Conservation (phyloP, 768 basidiomycete genomes). For the Coprinopsis marcescibilis region DNA sequence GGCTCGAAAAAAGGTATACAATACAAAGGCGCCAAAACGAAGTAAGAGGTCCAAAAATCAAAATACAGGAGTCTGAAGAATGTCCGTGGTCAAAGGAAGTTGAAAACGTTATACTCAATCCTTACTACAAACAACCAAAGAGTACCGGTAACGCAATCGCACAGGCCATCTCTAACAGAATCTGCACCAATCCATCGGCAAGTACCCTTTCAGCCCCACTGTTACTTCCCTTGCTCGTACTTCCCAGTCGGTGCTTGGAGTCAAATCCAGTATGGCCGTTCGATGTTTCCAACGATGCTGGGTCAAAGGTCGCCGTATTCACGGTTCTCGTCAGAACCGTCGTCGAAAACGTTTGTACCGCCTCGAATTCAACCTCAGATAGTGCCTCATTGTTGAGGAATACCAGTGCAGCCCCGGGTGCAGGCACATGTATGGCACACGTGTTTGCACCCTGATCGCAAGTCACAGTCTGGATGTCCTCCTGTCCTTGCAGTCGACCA, state of each 20-base stretch:
- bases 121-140: too few relatives aligned
- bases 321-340: slow-evolving; percentile 50
- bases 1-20: too few relatives aligned
- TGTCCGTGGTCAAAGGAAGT: neutral
- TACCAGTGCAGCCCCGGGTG: slow-evolving; percentile 66
- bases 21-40: too few relatives aligned
- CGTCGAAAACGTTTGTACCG: slow-evolving; percentile 43
- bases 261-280: slow-evolving; percentile 34
- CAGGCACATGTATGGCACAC: slow-evolving; percentile 59
- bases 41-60: too few relatives aligned
- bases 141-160: too few relatives aligned
- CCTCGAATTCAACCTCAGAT: slow-evolving; percentile 25
- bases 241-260: slow-evolving; percentile 12
- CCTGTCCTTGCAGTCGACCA: slow-evolving; percentile 50
- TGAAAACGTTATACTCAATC: neutral
- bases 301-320: slow-evolving; percentile 54
- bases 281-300: slow-evolving; percentile 47
- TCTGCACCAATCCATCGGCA: neutral
- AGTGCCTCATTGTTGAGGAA: slow-evolving; percentile 46
- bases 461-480: slow-evolving; percentile 44
- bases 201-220: slow-evolving; percentile 8
- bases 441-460: slow-evolving; percentile 48
- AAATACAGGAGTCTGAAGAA: too few relatives aligned
- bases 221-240: slow-evolving; percentile 21
- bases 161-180: neutral